Evolutionary conservation across 2,329 filamentous ascomycete species (phyloP).

Genomic region (Emmonsiellopsis sp.): DNA sequence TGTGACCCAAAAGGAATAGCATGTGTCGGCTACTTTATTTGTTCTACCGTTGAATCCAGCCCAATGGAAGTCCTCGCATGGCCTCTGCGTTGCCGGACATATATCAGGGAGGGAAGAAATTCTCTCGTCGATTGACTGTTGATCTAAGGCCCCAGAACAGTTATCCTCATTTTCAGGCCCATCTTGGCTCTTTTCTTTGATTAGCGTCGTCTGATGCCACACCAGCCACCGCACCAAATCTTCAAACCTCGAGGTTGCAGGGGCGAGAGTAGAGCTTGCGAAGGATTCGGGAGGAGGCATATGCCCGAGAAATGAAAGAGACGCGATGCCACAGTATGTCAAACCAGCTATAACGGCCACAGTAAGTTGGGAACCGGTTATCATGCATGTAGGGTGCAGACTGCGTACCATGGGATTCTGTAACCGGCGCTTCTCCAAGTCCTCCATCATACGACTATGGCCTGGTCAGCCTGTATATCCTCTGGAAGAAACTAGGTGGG

Average conservation of each 20-base stretch:
- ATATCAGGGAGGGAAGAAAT: conserved; percentile 21
- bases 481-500: neutral
- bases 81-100: conserved; percentile 6
- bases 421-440: conserved; percentile 64
- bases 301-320: conserved; percentile 64
- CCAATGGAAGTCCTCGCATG: conserved; percentile 33
- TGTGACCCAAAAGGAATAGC: conserved; percentile 88
- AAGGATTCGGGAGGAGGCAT: conserved; percentile 33
- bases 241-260: conserved; percentile 23
- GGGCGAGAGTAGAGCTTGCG: conserved; percentile 19
- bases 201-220: conserved; percentile 54
- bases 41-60: conserved; percentile 81
- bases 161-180: conserved; percentile 32
- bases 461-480: neutral
- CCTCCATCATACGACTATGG: conserved; percentile 70
- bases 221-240: conserved; percentile 48
- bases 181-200: conserved; percentile 35
- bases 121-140: conserved; percentile 14
- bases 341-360: conserved; percentile 57
- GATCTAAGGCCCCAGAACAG: neutral
- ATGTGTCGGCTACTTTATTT: conserved; percentile 90
- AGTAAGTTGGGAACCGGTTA: neutral
- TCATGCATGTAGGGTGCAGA: conserved; percentile 7
- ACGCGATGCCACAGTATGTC: conserved; percentile 76
- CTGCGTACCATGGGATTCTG: conserved; percentile 69